Base-by-base conservation (phyloP, 2,329 filamentous ascomycete genomes). In the Hypoxylon sp. region DNA sequence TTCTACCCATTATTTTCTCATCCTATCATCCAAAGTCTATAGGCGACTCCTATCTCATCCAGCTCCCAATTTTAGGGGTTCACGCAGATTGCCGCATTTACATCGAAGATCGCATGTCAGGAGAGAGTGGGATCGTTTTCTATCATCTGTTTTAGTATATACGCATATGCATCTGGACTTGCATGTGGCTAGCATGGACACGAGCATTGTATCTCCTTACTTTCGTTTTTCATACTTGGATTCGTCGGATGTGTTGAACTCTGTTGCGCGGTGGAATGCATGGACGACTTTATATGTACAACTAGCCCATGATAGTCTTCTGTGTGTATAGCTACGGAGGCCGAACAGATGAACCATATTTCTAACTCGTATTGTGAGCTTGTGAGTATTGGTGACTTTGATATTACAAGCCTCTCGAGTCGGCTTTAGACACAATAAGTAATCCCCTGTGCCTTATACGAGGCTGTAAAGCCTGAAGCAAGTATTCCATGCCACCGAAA, bases 121-220 rank as follows among this genome's bases (percentile, higher is more conserved):
- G 55, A 38, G 17, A 8, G 29, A 33, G 31, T 35, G 29, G 48
- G 13, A 20, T 13, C 42, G 5, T 18, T 31, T 27, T 52, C 33
- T 48, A 18, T 29, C 42, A 37, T 43, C 46, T 27, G 17, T 45
- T 58, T 29, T 45, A 54, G 54, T 51, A 62, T 53, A 31, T 52
- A 35, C 18, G 31, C 31, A 35, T 49, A 55, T 35, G 31, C 40
- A 55, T 41, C 27, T 53, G 38, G 43, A 49, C 46, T 48, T 33
- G 51, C 55, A 56, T 60, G 53, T 54, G 27, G 49, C 45, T 51
- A 54, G 60, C 52, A 54, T 54, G 53, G 41, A 63, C 60, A 56
- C 60, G 60, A 55, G 60, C 56, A 60, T 57, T 26, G 23, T 51
- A 24, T 54, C 33, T 49, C 27, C 31, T 37, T 43, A 5, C 35